These are phyloP conservation scores for Xylaria acuta DNA, from an alignment of 495 filamentous ascomycete species.

Conservation along the genomic window DNA sequence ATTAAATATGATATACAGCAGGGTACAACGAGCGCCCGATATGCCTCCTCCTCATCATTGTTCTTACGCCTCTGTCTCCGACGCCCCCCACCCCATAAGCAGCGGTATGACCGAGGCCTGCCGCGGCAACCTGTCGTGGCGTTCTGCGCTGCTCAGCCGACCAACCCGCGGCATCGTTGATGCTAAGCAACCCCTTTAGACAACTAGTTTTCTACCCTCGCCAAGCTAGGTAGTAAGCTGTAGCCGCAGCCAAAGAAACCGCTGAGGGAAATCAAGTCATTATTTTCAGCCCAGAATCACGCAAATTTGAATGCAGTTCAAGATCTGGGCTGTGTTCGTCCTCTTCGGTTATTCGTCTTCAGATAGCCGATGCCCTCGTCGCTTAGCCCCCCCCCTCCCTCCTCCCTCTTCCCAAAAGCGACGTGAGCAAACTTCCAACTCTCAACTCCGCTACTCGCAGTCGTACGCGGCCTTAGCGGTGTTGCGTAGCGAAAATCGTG, in stretches of 20 bases:
- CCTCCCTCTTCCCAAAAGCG: neutral
- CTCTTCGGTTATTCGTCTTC: slow-evolving; percentile 9
- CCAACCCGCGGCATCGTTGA: slow-evolving; percentile 19
- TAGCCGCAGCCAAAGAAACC: slow-evolving; percentile 12
- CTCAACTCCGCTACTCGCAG: neutral
- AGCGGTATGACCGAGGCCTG: neutral
- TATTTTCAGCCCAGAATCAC: neutral
- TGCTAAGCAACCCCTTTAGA: neutral
- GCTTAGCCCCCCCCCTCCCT: neutral
- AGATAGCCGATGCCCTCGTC: neutral
- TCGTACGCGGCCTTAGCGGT: neutral
- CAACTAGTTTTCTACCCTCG: neutral
- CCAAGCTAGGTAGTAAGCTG: slow-evolving; percentile 8
- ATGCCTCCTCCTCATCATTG: neutral
- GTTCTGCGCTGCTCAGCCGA: slow-evolving; percentile 14
- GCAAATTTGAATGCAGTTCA: neutral
- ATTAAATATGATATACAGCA: slow-evolving; percentile 28
- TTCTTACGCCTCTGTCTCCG: neutral
- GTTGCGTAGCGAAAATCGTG: neutral
- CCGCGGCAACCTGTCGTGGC: neutral
- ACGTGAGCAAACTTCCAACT: slow-evolving; percentile 3
- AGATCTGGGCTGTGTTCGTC: slow-evolving; percentile 1
- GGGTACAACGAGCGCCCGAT: slow-evolving; percentile 1
- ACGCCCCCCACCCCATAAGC: slow-evolving; percentile 9
- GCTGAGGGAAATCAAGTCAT: slow-evolving; percentile 18